Evolutionary conservation across 73 alveolate genomes (phyloP), one percentile per base, ranked within the genome.

Genomic region (Blepharisma japonicum): DNA sequence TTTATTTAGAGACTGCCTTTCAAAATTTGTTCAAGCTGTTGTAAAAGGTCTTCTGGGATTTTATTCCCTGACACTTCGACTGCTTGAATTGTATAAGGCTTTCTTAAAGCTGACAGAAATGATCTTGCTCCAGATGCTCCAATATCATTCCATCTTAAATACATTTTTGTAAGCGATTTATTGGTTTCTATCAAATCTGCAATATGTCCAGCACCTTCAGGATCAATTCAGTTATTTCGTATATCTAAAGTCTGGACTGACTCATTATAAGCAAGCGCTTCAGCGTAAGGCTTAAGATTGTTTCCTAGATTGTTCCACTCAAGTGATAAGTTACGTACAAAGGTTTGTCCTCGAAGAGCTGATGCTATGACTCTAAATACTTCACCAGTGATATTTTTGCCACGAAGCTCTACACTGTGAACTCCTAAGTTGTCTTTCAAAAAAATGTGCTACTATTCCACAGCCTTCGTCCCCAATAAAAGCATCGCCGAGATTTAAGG

Each of bases 231-330:
- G 79, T 85, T 85, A 47, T 85, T 85, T 47, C 86, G 71, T n/a
- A 85, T 32, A 50, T 85, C 92, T 6, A 85, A 50, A 23, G 77
- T 81, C 6, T 50, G 68, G 4, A 85, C 27, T 32, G 77, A 38
- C 50, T 76, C 8, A 47, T 81, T 85, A 47, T 55, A 77, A 2
- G 83, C 71, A 6, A 85, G 42, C 6, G 92, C 61, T 48, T 81
- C 87, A 20, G 79, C 53, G 61, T 81, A 81, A 27, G 80, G 56
- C 11, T 39, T 6, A 53, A 85, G 68, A 7, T 82, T 83, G 21
- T 42, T 55, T 46, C 92, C 92, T 5, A 85, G 9, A 18, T 81
- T 85, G 56, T 85, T 85, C 92, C 92, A 85, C 23, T 78, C 92
- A 7, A 85, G 79, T 6, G 78, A 23, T 21, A 85, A 56, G 45